Evolutionary conservation across 192 early-diverging fungal species (phyloP).

Genomic region (Entomortierella lignicola): DNA sequence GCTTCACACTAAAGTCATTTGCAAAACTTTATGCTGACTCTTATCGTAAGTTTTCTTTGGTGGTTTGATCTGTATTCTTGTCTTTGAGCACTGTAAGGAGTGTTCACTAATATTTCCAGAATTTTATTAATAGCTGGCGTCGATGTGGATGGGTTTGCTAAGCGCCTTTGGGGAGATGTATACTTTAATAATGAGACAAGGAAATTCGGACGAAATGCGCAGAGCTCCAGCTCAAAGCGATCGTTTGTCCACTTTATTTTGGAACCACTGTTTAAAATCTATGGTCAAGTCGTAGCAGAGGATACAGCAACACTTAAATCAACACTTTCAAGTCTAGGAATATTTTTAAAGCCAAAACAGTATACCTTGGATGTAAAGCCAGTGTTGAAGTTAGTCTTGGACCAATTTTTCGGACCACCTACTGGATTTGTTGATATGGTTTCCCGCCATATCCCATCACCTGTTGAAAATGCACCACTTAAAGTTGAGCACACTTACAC

Average conservation of each 20-base stretch:
- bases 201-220: conserved; percentile 82
- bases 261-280: conserved; percentile 95
- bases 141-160: conserved; percentile 83
- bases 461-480: conserved; percentile 75
- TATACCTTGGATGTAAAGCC: conserved; percentile 87
- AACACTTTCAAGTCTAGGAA: conserved; percentile 82
- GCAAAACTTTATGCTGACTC: conserved; percentile 89
- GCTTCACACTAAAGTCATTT: conserved; percentile 93
- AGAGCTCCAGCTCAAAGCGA: conserved; percentile 69
- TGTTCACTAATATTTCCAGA: too few relatives aligned
- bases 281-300: conserved; percentile 86
- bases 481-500: conserved; percentile 73
- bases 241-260: conserved; percentile 97
- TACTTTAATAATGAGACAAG: conserved; percentile 86
- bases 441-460: conserved; percentile 80
- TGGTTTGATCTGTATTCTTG: neutral
- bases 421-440: conserved; percentile 94
- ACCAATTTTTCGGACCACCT: conserved; percentile 91
- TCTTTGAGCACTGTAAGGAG: too few relatives aligned
- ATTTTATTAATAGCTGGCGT: conserved; percentile 58
- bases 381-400: conserved; percentile 83
- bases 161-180: conserved; percentile 97
- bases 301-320: conserved; percentile 75
- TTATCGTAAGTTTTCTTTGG: conserved; percentile 61
- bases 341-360: conserved; percentile 82